A percentile compares a stretch with the other conserved stretches of the same genome.
Evolutionary conservation across 192 early-diverging fungal genomes (phyloP).

Genomic region (Backusella parvicylindrica): DNA sequence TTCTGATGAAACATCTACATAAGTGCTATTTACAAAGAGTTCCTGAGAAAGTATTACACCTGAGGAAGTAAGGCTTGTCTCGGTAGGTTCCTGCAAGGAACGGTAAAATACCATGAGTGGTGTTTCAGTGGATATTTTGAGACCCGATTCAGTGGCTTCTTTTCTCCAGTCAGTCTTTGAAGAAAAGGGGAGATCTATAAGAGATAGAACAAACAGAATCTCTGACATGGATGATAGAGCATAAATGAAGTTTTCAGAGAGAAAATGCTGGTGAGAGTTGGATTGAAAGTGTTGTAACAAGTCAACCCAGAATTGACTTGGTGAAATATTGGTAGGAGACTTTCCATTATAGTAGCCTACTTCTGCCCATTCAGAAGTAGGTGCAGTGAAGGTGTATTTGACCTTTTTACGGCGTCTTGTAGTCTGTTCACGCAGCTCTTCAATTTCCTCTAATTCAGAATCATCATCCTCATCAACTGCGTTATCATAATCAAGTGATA

Average conservation of each 20-base stretch:
- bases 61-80: neutral
- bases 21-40: neutral
- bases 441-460: neutral
- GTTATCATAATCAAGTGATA: neutral
- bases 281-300: constrained; percentile 15
- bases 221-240: constrained; percentile 29
- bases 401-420: neutral
- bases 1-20: neutral
- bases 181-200: constrained; percentile 35
- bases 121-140: constrained; percentile 12
- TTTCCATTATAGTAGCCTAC: neutral
- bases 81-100: constrained; percentile 21
- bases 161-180: constrained; percentile 20
- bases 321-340: neutral
- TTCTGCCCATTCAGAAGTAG: constrained; percentile 21
- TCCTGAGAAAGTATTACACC: constrained; percentile 5
- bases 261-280: neutral
- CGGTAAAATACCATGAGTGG: constrained; percentile 44
- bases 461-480: constrained; percentile 10
- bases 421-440: constrained; percentile 4
- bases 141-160: neutral
- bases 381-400: neutral
- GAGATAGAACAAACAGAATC: constrained; percentile 34
- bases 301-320: constrained; percentile 46
- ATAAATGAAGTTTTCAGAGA: constrained; percentile 37